Conservation (phyloP, 768 basidiomycete species). For the Lactarius sp. region DNA sequence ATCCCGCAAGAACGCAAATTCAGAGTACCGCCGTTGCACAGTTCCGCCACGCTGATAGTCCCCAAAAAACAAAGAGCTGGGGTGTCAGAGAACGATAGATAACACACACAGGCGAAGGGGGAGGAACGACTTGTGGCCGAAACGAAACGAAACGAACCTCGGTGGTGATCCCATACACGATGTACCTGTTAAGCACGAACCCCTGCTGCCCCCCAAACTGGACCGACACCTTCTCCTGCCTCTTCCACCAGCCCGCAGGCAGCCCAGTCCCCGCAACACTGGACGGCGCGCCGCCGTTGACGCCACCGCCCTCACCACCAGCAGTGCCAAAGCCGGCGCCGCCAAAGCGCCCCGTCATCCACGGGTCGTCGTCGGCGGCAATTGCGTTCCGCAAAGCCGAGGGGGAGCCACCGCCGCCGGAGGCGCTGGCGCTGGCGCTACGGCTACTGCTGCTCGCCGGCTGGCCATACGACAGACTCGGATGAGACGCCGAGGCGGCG, state of each 20-base stretch:
- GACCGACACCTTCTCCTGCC: slow-evolving; percentile 65
- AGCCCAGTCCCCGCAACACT: slow-evolving; percentile 66
- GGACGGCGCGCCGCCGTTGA: slow-evolving; percentile 44
- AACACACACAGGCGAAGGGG: background rate
- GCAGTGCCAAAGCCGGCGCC: slow-evolving; percentile 21
- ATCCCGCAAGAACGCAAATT: slow-evolving; percentile 90
- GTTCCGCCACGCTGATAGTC: slow-evolving; percentile 50
- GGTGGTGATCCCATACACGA: slow-evolving; percentile 74
- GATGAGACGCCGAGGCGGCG: slow-evolving; percentile 39
- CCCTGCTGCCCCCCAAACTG: slow-evolving; percentile 83
- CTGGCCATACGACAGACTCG: slow-evolving; percentile 17
- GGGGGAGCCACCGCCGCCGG: background rate
- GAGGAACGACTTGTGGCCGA: too few relatives aligned
- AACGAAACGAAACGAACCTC: slow-evolving; percentile 12
- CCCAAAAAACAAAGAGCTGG: background rate
- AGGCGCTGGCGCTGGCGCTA: too few relatives aligned
- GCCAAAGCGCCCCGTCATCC: slow-evolving; percentile 17
- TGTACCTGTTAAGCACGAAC: slow-evolving; percentile 84
- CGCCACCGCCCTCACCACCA: background rate
- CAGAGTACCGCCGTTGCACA: slow-evolving; percentile 85
- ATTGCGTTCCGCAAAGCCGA: background rate
- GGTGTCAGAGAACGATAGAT: slow-evolving; percentile 13
- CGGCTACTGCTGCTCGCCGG: background rate
- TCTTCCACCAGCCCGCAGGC: slow-evolving; percentile 84
- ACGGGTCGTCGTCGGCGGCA: slow-evolving; percentile 11